phyloP scores from a whole-genome alignment of 345 rosid genomes.

The Linum tenue region DNA sequence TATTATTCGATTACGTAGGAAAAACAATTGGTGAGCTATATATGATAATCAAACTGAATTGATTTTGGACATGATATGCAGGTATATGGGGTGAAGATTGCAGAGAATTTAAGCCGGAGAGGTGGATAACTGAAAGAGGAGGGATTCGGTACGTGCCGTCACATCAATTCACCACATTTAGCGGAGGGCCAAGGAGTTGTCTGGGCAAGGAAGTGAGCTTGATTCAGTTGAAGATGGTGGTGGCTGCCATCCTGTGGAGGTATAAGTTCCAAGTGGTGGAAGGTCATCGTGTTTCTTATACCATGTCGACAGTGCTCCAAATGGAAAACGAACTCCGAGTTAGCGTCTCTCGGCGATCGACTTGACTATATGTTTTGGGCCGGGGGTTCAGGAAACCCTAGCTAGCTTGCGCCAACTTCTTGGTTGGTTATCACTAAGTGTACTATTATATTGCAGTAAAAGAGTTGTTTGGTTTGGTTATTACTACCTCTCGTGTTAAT shows the following conservation, averaged over 20 bases:
- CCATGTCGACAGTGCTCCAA: conserved; percentile 33
- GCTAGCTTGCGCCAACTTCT: too few relatives aligned
- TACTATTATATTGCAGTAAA: too few relatives aligned
- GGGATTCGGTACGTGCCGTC: conserved; percentile 35
- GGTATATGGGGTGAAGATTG: conserved; percentile 39
- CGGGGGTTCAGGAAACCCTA: too few relatives aligned
- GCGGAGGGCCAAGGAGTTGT: conserved; percentile 60
- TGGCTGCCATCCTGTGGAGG: conserved; percentile 33
- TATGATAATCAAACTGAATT: too few relatives aligned
- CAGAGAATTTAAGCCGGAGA: conserved; percentile 28
- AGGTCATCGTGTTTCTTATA: conserved; percentile 26
- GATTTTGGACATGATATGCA: too few relatives aligned
- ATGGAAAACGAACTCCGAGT: conserved; percentile 42
- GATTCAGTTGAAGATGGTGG: conserved; percentile 39
- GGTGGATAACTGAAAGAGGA: conserved; percentile 33
- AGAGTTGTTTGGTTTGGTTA: too few relatives aligned
- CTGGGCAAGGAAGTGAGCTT: conserved; percentile 52
- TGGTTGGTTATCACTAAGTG: too few relatives aligned
- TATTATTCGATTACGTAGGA: too few relatives aligned
- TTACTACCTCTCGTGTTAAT: too few relatives aligned
- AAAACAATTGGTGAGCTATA: too few relatives aligned
- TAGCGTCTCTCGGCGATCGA: conserved; percentile 22
- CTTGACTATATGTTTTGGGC: neutral
- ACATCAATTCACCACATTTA: conserved; percentile 47
- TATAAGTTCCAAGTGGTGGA: conserved; percentile 33